Evolutionary conservation across 1,284 basidiomycete species (phyloP).

Genomic region (Veloboletus limbatus): DNA sequence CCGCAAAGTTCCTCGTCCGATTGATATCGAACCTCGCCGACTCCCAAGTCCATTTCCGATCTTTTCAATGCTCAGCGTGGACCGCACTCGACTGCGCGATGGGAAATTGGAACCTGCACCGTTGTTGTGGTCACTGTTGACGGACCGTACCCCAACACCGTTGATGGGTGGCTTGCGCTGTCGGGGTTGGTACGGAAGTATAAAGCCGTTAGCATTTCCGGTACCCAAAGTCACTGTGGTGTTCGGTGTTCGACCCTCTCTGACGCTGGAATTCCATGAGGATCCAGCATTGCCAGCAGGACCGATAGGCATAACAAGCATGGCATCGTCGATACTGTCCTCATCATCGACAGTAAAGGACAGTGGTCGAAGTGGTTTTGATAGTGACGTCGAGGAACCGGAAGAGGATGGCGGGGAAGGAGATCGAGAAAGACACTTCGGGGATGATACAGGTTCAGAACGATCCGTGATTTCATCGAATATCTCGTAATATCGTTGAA

Average conservation of each 20-base stretch:
- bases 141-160: slow-evolving; percentile 27
- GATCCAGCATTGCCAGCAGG: slow-evolving; percentile 32
- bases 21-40: slow-evolving; percentile 56
- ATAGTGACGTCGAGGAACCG: slow-evolving; percentile 28
- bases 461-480: slow-evolving; percentile 76
- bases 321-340: slow-evolving; percentile 68
- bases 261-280: slow-evolving; percentile 10
- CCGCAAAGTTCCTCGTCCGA: slow-evolving; percentile 59
- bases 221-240: neutral
- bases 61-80: slow-evolving; percentile 59
- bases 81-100: slow-evolving; percentile 46
- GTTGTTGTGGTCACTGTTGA: slow-evolving; percentile 29
- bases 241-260: slow-evolving; percentile 13
- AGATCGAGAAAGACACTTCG: slow-evolving; percentile 22
- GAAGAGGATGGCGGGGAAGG: slow-evolving; percentile 30
- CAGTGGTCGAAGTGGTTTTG: slow-evolving; percentile 21
- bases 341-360: slow-evolving; percentile 49
- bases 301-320: slow-evolving; percentile 72
- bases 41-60: slow-evolving; percentile 34
- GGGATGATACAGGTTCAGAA: slow-evolving; percentile 51
- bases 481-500: slow-evolving; percentile 79
- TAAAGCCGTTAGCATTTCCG: slow-evolving; percentile 2
- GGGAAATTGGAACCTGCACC: slow-evolving; percentile 16
- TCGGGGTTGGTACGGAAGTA: slow-evolving; percentile 39
- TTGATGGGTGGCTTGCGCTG: slow-evolving; percentile 35